These are phyloP conservation scores for Cordyceps militaris DNA, from an alignment of 2,329 filamentous ascomycete species.

Conservation along the genomic window DNA sequence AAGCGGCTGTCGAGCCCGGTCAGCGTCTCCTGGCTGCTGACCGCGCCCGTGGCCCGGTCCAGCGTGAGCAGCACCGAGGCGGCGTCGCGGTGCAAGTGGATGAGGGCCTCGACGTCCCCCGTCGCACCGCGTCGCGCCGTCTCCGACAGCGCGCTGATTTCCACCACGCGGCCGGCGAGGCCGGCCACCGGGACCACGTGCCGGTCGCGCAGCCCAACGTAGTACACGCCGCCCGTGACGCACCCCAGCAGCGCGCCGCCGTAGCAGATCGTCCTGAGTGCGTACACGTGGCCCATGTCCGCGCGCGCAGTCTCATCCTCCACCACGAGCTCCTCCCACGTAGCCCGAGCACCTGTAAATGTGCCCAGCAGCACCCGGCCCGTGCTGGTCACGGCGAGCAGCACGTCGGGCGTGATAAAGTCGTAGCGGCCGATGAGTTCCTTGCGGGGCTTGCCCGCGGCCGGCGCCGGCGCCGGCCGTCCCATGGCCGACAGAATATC, in stretches of 20 bases:
- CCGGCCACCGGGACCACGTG: constrained; percentile 29
- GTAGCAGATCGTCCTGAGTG: constrained; percentile 33
- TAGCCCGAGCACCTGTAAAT: constrained; percentile 22
- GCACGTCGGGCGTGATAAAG: constrained; percentile 45
- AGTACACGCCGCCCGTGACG: constrained; percentile 40
- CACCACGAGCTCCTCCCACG: constrained; percentile 36
- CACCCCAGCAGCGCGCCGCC: constrained; percentile 42
- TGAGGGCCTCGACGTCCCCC: constrained; percentile 28
- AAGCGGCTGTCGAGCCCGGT: constrained; percentile 40
- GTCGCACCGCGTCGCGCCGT: background rate
- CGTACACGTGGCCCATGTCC: constrained; percentile 41
- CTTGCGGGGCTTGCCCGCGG: constrained; percentile 17
- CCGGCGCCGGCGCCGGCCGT: constrained; percentile 3
- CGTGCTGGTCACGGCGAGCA: constrained; percentile 53
- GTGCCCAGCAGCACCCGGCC: constrained; percentile 50
- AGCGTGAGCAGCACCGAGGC: constrained; percentile 38
- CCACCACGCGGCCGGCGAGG: constrained; percentile 42
- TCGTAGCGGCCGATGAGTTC: constrained; percentile 55
- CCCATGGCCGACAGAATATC: constrained; percentile 22
- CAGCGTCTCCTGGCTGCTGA: constrained; percentile 26
- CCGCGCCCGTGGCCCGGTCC: constrained; percentile 23
- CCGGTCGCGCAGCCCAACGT: constrained; percentile 28
- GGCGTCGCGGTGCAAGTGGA: constrained; percentile 40
- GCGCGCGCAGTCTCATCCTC: constrained; percentile 26
- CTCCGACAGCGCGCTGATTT: constrained; percentile 37